Base-by-base conservation (phyloP, 2,329 filamentous ascomycete species). In the Pestalotiopsis sp. region DNA sequence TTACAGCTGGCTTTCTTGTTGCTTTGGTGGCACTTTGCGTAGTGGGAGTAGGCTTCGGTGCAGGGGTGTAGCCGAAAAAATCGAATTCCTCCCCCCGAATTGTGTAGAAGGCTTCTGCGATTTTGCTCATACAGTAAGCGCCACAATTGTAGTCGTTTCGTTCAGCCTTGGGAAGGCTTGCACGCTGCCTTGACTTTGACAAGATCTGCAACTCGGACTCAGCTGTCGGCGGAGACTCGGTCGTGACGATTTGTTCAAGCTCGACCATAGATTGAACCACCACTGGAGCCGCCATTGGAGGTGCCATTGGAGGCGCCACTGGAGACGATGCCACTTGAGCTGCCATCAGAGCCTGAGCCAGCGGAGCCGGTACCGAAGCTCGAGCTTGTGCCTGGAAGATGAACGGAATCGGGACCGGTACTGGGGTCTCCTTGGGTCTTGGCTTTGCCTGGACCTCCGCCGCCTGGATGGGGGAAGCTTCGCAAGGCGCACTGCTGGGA, bases 121-220 rank as follows among this genome's bases (percentile, higher is more conserved):
- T 78, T 25, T 76, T 75, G 72, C 74, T 76, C 20, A 78, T 72
- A 38, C 78, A 71, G 66, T 78, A 77, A 56, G 76, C 77, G 13
- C 75, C 77, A 52, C 77, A 78, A 17, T 73, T 72, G 57, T 78
- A 77, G 67, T 78, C 76, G 52, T 78, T 78, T 60, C 77, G 75
- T 75, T 77, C 77, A 4, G 76, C 72, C 36, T 75, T 72, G 0
- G 77, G 77, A 59, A 78, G 76, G 58, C 78, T 79, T 2, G 77
- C 75, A 57, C 75, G 75, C 7, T 62, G 60, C 27, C 59, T 65
- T 17, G 65, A n/a, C 52, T 60, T 60, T 11, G 65, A 7, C 14
- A 31, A 27, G 13, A 38, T 36, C 31, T 66, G 40, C 9, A 40
- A 13, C 20, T 56, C 36, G 14, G 20, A 23, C 11, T 38, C n/a